Base-by-base conservation (phyloP, 2,329 filamentous ascomycete genomes). In the Uncinocarpus reesii region DNA sequence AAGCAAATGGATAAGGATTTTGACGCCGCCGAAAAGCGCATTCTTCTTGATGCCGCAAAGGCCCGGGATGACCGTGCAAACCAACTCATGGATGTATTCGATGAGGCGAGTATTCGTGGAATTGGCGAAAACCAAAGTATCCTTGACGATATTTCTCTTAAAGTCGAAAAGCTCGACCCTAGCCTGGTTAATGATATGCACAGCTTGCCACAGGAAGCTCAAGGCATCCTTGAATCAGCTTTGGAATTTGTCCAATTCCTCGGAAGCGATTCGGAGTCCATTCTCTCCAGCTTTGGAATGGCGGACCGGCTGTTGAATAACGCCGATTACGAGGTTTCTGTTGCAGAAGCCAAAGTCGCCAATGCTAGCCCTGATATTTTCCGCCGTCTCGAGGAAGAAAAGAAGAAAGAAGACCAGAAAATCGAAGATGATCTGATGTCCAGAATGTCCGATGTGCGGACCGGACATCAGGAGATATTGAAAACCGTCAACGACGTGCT, bases 281-380 rank as follows among this genome's bases (percentile, higher is more conserved):
- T 73, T 23, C 60, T 74, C 13, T 65, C 62, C 35, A 66, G 62
- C 18, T 75, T 76, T 41, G 70, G 71, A 36, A 58, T 63, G 13
- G 67, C 73, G 2, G 75, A 78, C 52, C 65, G 70, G 42, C 58
- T 65, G 4, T 65, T 77, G 48, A 77, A 76, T 50, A 65, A 72
- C 20, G 69, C 72, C 1, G 73, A 76, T 49, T 72, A 75, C 45
- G 69, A 71, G 38, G 69, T 76, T 16, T 72, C 73, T n/a, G 71
- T 77, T 42, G 72, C 73, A 29, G 70, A 74, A 55, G 75, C 73
- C 2, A 67, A 63, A 44, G 67, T 69, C 29, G 65, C 72, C 15
- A 66, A 69, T 41, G 65, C 68, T 0, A 65, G 69, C 16, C 49
- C 62, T 3, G 64, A 66, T 2, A 63, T 68, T 8, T 70, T 73